Evolutionary conservation across 768 basidiomycete genomes (phyloP), one percentile per base, ranked within the genome.

Genomic region (Cubamyces lactineus): DNA sequence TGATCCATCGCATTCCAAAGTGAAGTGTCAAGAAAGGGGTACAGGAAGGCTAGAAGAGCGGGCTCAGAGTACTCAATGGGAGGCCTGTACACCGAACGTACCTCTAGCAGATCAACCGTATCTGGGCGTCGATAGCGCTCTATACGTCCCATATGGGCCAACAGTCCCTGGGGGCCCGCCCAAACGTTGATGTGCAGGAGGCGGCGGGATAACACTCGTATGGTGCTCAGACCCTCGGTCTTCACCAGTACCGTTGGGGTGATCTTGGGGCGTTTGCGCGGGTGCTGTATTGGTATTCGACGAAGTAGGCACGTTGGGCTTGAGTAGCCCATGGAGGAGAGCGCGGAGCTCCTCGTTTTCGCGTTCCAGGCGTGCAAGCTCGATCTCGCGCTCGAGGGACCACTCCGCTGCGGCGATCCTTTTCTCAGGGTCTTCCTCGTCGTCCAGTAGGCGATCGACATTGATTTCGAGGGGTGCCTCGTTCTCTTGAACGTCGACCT

Each of bases 371-470:
- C 94, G 81, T 34, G 86, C 84, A 2, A 99, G 84, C 76, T 99
- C 96, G 70, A 87, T 88, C 72, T 98, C 97, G 62, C 96, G 81
- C 69, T 95, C 92, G 64, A 99, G 73, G 1, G 92, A 87, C 79
- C 87, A 84, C 62, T 96, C 92, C n/a, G 83, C 79, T 2, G 70
- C 73, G 38, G 72, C 76, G 34, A 76, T 75, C 43, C 69, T 63
- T 8, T 54, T 69, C 21, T 76, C 74, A n/a, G 66, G 73, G 56
- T 70, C 70, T 11, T 69, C 65, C 28, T 72, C 72, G 1, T 69
- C 66, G 12, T 67, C 67, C 8, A 68, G 57, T 0, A 62, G 23
- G 13, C 28, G 46, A 40, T 62, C 64, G 54, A 49, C 21, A 11
- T 57, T 55, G 19, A 21, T 5, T 4, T 28, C 41, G 16, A 59